Evolutionary conservation across 257 asterid species (phyloP).

Genomic region (Asclepias syriaca): DNA sequence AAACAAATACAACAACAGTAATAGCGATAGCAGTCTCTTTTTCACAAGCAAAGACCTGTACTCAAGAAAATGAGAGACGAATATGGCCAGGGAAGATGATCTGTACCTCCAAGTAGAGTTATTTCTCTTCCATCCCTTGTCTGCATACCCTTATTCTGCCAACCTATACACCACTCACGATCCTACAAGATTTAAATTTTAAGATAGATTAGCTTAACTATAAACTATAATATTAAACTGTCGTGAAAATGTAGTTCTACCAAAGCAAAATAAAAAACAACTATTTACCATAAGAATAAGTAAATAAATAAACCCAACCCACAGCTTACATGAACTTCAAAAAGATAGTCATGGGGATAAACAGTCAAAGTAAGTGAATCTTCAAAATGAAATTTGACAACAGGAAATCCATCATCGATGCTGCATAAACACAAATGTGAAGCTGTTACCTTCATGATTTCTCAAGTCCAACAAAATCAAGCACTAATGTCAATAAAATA

Average conservation of each 20-base stretch:
- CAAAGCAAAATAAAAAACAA: not conserved
- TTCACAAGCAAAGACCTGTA: not conserved
- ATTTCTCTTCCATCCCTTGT: constrained; percentile 44
- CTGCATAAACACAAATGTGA: constrained; percentile 42
- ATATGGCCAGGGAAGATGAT: not conserved
- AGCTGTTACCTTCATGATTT: constrained; percentile 2
- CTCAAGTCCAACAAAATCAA: not conserved
- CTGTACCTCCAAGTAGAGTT: constrained; percentile 68
- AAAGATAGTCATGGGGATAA: constrained; percentile 75
- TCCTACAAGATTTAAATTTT: constrained; percentile 41
- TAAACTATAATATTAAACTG: not conserved
- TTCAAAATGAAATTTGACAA: constrained; percentile 65
- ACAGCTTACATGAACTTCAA: constrained; percentile 55
- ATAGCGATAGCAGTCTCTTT: not conserved
- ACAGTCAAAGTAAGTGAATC: constrained; percentile 58
- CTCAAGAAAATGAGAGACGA: not conserved
- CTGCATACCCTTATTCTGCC: constrained; percentile 60
- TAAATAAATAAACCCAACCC: not conserved
- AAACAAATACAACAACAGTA: not conserved
- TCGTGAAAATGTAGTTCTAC: not conserved
- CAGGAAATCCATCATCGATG: constrained; percentile 85
- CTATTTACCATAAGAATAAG: not conserved
- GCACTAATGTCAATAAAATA: not conserved
- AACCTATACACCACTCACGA: constrained; percentile 64
- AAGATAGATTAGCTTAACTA: constrained; percentile 5